Evolutionary conservation across 208 protist species (phyloP), one percentile per base, ranked within the genome.

Genomic region (Trypanosomatidae sp.): DNA sequence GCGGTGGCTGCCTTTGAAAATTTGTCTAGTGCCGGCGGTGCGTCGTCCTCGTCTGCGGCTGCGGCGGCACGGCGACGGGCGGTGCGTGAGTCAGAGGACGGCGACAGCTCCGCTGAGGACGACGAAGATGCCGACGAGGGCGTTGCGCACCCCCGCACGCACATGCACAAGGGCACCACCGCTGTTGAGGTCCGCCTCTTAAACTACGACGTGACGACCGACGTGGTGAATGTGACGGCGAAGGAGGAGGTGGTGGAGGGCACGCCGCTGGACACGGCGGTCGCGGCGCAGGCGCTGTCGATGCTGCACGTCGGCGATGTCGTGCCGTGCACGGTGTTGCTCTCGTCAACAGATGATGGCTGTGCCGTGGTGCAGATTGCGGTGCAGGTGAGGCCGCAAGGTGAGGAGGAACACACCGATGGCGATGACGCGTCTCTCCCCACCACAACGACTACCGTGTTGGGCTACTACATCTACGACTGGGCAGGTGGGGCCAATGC

Each of bases 391-490:
- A n/a, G n/a, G n/a, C n/a, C n/a, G n/a, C n/a, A n/a, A n/a, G n/a
- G n/a, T n/a, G n/a, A n/a, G n/a, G n/a, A n/a, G n/a, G n/a, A n/a
- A n/a, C n/a, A n/a, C n/a, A n/a, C n/a, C n/a, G n/a, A n/a, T n/a
- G n/a, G n/a, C n/a, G n/a, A n/a, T n/a, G n/a, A n/a, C n/a, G 41
- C 33, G 19, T 66, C 9, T n/a, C 62, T 2, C 55, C 25, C 25
- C 55, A 74, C 47, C 10, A 5, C 22, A 19, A 49, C 12, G 52
- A 50, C 72, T 28, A 94, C 85, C 43, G 53, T 93, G 53, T 64
- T 94, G 25, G 92, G 88, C 44, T 96, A 94, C 74, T 94, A 90
- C 74, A 56, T 93, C 7, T 94, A 92, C 77, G 71, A 90, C 69
- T 91, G 86, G 83, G 74, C n/a, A n/a, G n/a, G n/a, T n/a, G n/a